Evolutionary conservation across 2,329 filamentous ascomycete genomes (phyloP).

Genomic region (Claviceps africana): DNA sequence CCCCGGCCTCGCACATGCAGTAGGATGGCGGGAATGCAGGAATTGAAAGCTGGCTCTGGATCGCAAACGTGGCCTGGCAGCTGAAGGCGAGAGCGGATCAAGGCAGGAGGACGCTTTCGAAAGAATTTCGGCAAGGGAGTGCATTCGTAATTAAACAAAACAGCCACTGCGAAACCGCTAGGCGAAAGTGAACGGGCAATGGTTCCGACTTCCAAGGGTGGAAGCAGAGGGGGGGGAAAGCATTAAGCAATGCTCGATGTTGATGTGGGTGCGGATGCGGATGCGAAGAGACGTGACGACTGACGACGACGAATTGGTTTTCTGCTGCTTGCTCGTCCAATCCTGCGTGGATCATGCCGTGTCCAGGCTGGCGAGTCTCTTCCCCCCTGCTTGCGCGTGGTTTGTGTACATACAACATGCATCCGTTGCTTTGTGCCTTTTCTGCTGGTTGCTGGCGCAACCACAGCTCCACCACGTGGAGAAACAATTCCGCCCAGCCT

Average conservation of each 20-base stretch:
- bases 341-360: neutral
- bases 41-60: neutral
- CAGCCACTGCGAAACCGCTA: conserved; percentile 1
- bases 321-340: neutral
- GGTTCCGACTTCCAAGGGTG: neutral
- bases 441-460: conserved; percentile 15
- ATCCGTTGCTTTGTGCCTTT: conserved; percentile 9
- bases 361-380: conserved; percentile 1
- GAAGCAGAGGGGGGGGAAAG: conserved; percentile 1
- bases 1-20: neutral
- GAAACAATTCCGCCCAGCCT: neutral
- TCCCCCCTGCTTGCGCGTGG: conserved; percentile 5
- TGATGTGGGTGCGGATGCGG: conserved; percentile 6
- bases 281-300: conserved; percentile 6
- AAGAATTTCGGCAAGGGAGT: conserved; percentile 9
- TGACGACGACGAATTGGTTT: too few species aligned
- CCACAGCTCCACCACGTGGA: neutral
- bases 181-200: conserved; percentile 1
- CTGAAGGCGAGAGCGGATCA: neutral
- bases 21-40: neutral
- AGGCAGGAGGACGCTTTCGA: conserved; percentile 12
- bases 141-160: conserved; percentile 15
- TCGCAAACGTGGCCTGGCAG: neutral
- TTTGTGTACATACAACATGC: too few species aligned
- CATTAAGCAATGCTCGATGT: conserved; percentile 18